These are phyloP conservation scores for Tagetes erecta DNA, from an alignment of 129 eudicot species.

Conservation along the genomic window DNA sequence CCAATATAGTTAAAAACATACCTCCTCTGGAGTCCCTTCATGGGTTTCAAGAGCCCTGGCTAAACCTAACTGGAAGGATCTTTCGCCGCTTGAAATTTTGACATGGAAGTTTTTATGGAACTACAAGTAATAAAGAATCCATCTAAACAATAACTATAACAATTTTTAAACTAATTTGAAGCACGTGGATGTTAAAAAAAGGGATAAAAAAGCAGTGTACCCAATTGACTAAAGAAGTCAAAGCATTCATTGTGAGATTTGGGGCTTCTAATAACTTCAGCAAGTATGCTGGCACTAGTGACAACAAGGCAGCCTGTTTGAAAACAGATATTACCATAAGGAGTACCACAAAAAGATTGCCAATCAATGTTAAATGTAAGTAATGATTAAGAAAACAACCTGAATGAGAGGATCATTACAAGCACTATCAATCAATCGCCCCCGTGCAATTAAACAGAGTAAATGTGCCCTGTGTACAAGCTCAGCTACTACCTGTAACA, in stretches of 20 bases:
- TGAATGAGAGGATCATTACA: conserved; percentile 87
- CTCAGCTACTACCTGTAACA: conserved; percentile 71
- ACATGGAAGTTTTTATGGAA: conserved; percentile 63
- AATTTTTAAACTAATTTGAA: background rate
- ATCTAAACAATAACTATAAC: conserved; percentile 13
- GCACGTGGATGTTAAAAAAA: conserved; percentile 9
- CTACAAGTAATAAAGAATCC: conserved; percentile 42
- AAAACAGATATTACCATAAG: background rate
- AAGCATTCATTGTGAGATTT: conserved; percentile 52
- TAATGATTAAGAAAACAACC: conserved; percentile 41
- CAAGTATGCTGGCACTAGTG: conserved; percentile 69
- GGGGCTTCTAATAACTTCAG: conserved; percentile 56
- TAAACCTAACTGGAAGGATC: conserved; percentile 55
- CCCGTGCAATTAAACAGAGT: conserved; percentile 86
- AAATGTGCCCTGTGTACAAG: conserved; percentile 81
- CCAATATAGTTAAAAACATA: conserved; percentile 20
- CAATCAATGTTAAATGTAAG: background rate
- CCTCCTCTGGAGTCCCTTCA: conserved; percentile 91
- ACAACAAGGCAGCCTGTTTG: conserved; percentile 79
- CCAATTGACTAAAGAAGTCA: conserved; percentile 82
- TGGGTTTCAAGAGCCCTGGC: conserved; percentile 64
- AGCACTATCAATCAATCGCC: conserved; percentile 74
- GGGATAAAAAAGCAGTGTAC: conserved; percentile 40
- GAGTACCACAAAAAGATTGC: background rate
- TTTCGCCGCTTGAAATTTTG: conserved; percentile 49